Evolutionary conservation across 768 basidiomycete species (phyloP).

Genomic region (Guyanaporus albipodus): DNA sequence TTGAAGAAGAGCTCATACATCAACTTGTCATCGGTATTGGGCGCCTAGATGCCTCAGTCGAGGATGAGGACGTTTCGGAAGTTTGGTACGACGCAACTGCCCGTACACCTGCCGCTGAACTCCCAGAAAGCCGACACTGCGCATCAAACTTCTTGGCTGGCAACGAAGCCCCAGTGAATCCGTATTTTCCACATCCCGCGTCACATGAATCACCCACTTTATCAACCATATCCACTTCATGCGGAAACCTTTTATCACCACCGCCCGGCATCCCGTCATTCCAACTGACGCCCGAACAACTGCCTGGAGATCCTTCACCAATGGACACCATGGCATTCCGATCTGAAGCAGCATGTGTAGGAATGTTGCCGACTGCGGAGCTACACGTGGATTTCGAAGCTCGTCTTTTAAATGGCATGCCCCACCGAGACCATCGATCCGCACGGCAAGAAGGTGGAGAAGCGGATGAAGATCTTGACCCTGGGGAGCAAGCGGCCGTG

Average conservation of each 20-base stretch:
- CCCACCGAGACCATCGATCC: conserved; percentile 14
- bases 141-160: conserved; percentile 6
- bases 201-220: conserved; percentile 28
- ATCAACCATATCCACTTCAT: conserved; percentile 18
- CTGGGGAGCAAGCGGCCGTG: conserved; percentile 70
- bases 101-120: conserved; percentile 30
- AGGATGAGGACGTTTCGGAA: conserved; percentile 36
- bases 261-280: conserved; percentile 12
- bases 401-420: conserved; percentile 9
- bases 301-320: conserved; percentile 12
- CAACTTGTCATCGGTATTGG: conserved; percentile 92
- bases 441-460: conserved; percentile 18
- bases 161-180: conserved; percentile 34
- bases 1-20: conserved; percentile 78
- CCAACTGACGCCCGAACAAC: conserved; percentile 14
- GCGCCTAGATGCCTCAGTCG: conserved; percentile 46
- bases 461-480: conserved; percentile 39
- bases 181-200: conserved; percentile 50
- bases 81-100: conserved; percentile 31
- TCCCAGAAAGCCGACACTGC: conserved; percentile 16
- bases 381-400: conserved; percentile 8
- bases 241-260: conserved; percentile 15
- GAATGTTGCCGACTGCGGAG: conserved; percentile 4
- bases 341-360: conserved; percentile 12
- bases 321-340: conserved; percentile 13